Percentiles rank a stretch among this genome's conserved stretches.
Evolutionary conservation across 345 rosid genomes (phyloP).

Genomic region (Sisymbrium irio): DNA sequence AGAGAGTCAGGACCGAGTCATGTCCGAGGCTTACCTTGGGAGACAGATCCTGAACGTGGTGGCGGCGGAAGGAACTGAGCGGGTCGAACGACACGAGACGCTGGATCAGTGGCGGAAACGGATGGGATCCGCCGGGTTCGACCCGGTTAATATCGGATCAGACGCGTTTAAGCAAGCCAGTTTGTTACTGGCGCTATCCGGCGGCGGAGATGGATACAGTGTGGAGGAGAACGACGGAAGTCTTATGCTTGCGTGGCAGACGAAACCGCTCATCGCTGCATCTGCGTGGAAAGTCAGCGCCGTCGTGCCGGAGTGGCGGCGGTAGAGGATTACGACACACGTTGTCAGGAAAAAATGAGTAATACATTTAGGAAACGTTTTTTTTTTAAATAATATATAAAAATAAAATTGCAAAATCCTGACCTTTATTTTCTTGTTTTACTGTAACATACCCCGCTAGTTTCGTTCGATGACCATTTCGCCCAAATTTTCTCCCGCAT

Average conservation of each 20-base stretch:
- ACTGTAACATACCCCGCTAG: constrained; percentile 2
- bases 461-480: constrained; percentile 12
- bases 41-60: constrained; percentile 71
- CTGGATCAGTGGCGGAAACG: constrained; percentile 58
- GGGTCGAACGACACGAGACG: constrained; percentile 80
- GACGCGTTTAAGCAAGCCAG: constrained; percentile 85
- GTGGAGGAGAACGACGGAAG: constrained; percentile 82
- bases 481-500: not conserved
- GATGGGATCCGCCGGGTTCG: constrained; percentile 54
- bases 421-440: not conserved
- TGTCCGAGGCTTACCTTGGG: constrained; percentile 70
- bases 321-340: constrained; percentile 13
- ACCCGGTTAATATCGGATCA: constrained; percentile 64
- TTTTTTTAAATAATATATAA: not conserved
- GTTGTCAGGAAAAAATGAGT: not conserved
- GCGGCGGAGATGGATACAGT: constrained; percentile 65
- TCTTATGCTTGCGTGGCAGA: constrained; percentile 85
- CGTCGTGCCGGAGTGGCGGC: constrained; percentile 10
- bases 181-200: constrained; percentile 64
- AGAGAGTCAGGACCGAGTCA: constrained; percentile 59
- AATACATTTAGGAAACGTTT: not conserved
- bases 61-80: constrained; percentile 60
- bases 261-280: constrained; percentile 71
- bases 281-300: constrained; percentile 59
- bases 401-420: constrained; percentile 11